Evolutionary conservation across 2,329 filamentous ascomycete species (phyloP).

Genomic region (Thielaviopsis punctulata): DNA sequence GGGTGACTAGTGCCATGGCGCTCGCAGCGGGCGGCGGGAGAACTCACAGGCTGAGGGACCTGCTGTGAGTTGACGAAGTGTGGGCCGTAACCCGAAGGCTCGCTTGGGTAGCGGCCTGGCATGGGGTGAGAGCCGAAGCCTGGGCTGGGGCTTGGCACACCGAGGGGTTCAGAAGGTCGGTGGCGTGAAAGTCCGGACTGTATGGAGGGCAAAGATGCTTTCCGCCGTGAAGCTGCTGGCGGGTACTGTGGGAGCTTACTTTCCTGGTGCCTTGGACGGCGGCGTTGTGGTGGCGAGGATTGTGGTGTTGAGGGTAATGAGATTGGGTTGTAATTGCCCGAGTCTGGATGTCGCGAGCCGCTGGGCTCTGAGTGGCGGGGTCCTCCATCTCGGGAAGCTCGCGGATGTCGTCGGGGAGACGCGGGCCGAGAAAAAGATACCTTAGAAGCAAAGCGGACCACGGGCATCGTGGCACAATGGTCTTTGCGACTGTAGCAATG

Average conservation of each 20-base stretch:
- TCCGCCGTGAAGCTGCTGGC: neutral
- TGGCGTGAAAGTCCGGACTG: conserved; percentile 12
- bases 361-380: neutral
- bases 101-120: conserved; percentile 9
- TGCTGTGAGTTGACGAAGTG: conserved; percentile 9
- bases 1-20: neutral
- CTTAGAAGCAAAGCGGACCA: conserved; percentile 9
- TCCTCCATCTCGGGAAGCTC: conserved; percentile 7
- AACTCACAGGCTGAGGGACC: conserved; percentile 10
- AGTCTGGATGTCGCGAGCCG: neutral
- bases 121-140: neutral
- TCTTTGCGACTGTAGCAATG: neutral
- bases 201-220: conserved; percentile 10
- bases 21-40: neutral
- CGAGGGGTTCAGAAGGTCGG: conserved; percentile 6
- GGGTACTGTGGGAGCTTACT: neutral
- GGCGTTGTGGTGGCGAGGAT: neutral
- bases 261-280: neutral
- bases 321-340: neutral
- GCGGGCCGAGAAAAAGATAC: conserved; percentile 10
- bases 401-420: conserved; percentile 10
- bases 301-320: neutral
- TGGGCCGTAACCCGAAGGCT: conserved; percentile 9
- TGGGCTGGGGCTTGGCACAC: neutral
- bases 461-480: neutral